phyloP scores from a whole-genome alignment of 106 monocot species.

The Dendrobium nobile region DNA sequence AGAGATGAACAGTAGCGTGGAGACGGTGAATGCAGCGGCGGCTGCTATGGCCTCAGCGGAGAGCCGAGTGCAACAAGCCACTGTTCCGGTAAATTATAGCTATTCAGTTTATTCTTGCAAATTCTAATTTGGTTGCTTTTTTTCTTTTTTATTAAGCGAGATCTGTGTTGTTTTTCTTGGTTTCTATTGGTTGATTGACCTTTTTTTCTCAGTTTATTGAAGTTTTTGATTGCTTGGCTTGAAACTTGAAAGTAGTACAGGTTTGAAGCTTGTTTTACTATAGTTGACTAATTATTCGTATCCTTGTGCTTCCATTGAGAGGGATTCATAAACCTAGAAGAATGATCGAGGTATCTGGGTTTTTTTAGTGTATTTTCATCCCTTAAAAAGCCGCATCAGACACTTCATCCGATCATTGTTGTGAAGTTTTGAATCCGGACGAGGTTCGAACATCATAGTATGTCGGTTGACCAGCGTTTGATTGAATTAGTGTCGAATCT shows the following conservation, averaged over 20 bases:
- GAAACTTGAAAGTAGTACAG: background rate
- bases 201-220: background rate
- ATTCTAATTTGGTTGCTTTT: background rate
- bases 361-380: background rate
- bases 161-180: background rate
- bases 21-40: conserved; percentile 3
- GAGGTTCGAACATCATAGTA: background rate
- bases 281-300: background rate
- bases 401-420: background rate
- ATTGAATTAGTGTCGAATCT: background rate
- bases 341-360: background rate
- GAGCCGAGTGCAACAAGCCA: conserved; percentile 2
- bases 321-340: background rate
- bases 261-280: background rate
- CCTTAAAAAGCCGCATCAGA: background rate
- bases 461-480: background rate
- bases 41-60: conserved; percentile 8
- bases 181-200: background rate
- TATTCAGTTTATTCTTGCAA: background rate
- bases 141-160: background rate
- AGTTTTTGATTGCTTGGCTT: background rate
- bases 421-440: background rate
- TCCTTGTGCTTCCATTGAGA: background rate
- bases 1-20: conserved; percentile 7
- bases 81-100: background rate